Conservation (phyloP, 495 filamentous ascomycete species). For the Saxispiralis lemnorum region DNA sequence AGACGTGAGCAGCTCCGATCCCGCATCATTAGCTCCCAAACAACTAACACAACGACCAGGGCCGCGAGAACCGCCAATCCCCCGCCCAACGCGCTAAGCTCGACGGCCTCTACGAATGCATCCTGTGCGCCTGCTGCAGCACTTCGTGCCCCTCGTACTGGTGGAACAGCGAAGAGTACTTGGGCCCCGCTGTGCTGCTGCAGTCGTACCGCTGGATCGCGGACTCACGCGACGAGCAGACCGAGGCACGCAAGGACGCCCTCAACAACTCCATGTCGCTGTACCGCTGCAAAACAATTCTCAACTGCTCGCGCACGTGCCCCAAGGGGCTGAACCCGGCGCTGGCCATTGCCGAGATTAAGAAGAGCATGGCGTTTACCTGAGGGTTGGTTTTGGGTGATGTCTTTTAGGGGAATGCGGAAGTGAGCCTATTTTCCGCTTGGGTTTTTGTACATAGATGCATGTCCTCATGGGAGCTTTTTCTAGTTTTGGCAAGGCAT, state of each 20-base stretch:
- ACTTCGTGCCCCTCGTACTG: slow-evolving; percentile 97
- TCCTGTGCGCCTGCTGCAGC: slow-evolving; percentile 97
- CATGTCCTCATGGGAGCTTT: too few relatives aligned
- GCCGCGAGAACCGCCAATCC: slow-evolving; percentile 75
- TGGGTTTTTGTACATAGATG: too few relatives aligned
- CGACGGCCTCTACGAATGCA: slow-evolving; percentile 97
- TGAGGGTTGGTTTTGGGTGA: neutral
- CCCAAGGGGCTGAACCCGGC: slow-evolving; percentile 97
- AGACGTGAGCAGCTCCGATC: neutral
- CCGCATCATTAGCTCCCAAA: neutral
- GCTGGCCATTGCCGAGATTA: slow-evolving; percentile 87
- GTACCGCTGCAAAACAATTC: slow-evolving; percentile 96
- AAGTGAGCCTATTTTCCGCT: too few relatives aligned
- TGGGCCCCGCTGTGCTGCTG: slow-evolving; percentile 85
- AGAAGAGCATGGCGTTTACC: slow-evolving; percentile 78
- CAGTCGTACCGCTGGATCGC: slow-evolving; percentile 94
- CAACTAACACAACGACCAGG: slow-evolving; percentile 25
- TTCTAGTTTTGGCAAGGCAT: too few relatives aligned
- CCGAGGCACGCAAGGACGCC: slow-evolving; percentile 65
- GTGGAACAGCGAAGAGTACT: slow-evolving; percentile 98
- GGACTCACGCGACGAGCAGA: slow-evolving; percentile 81
- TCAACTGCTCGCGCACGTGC: slow-evolving; percentile 92
- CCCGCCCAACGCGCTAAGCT: slow-evolving; percentile 86
- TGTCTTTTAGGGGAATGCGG: too few relatives aligned
- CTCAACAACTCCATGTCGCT: slow-evolving; percentile 97